Conservation (phyloP, 1,284 basidiomycete genomes). For the Ustilago trichophora region DNA sequence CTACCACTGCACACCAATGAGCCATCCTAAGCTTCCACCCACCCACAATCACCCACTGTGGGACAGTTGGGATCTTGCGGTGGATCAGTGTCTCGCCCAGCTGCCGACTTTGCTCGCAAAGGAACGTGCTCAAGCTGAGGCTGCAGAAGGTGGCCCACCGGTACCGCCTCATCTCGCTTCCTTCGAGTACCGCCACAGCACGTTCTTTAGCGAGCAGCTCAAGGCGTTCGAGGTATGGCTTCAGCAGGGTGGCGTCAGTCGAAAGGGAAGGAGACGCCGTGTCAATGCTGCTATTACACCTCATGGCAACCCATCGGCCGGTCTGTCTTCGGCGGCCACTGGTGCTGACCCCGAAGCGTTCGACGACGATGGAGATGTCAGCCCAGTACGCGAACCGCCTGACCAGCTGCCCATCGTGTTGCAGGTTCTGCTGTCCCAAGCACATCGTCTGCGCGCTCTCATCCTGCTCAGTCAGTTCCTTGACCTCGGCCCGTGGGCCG, state of each 20-base stretch:
- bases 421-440: conserved; percentile 94
- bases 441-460: conserved; percentile 91
- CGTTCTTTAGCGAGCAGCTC: conserved; percentile 94
- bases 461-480: conserved; percentile 97
- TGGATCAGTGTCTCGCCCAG: conserved; percentile 93
- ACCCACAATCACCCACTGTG: conserved; percentile 96
- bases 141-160: conserved; percentile 64
- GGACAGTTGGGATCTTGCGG: conserved; percentile 97
- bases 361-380: conserved; percentile 72
- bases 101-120: conserved; percentile 84
- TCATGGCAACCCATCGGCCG: conserved; percentile 39
- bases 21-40: conserved; percentile 86
- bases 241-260: conserved; percentile 67
- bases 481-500: conserved; percentile 97
- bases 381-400: conserved; percentile 75
- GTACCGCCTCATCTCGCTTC: conserved; percentile 66
- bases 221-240: conserved; percentile 99
- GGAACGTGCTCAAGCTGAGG: conserved; percentile 70
- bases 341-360: conserved; percentile 37
- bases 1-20: conserved; percentile 96
- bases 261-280: conserved; percentile 56
- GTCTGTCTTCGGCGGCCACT: conserved; percentile 35
- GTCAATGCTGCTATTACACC: conserved; percentile 48
- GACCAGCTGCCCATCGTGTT: conserved; percentile 97
- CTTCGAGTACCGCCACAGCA: conserved; percentile 80